Evolutionary conservation across 2,329 filamentous ascomycete genomes (phyloP).

Genomic region (Sporothrix euskadiensis): DNA sequence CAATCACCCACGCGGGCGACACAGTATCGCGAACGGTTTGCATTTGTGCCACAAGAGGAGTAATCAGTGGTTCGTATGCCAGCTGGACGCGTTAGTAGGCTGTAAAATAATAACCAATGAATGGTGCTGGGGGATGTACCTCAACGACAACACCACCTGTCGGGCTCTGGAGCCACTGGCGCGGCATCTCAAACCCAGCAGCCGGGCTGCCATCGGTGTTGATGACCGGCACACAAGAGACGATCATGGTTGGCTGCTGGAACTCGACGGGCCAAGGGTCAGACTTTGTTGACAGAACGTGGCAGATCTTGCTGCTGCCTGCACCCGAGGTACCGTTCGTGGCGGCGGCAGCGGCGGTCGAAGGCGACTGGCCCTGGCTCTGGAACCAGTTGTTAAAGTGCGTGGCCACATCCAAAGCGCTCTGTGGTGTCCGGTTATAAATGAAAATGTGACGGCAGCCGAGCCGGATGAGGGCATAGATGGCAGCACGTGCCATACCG

Average conservation of each 20-base stretch:
- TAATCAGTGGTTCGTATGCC: conserved; percentile 70
- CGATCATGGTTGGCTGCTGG: conserved; percentile 67
- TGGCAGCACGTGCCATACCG: conserved; percentile 72
- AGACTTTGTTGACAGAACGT: conserved; percentile 58
- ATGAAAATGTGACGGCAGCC: conserved; percentile 73
- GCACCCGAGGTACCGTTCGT: conserved; percentile 11
- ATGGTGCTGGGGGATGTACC: conserved; percentile 36
- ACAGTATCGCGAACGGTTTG: conserved; percentile 51
- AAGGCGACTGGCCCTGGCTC: conserved; percentile 38
- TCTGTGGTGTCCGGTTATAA: conserved; percentile 64
- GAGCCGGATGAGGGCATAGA: conserved; percentile 71
- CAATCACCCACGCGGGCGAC: conserved; percentile 65
- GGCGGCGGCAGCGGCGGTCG: conserved; percentile 27
- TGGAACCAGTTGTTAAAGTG: conserved; percentile 63
- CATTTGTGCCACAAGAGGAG: conserved; percentile 68
- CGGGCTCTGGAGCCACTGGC: conserved; percentile 67
- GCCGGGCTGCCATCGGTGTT: conserved; percentile 60
- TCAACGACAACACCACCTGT: conserved; percentile 75
- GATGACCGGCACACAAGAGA: conserved; percentile 70
- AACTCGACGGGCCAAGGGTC: conserved; percentile 64
- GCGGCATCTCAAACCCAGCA: conserved; percentile 68
- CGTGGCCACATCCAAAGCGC: conserved; percentile 61
- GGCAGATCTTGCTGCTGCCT: conserved; percentile 43
- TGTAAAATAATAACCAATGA: background rate
- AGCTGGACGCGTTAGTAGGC: conserved; percentile 42